Base-by-base conservation (phyloP, 352 stramenopile species). In the Globisporangium emineosum region DNA sequence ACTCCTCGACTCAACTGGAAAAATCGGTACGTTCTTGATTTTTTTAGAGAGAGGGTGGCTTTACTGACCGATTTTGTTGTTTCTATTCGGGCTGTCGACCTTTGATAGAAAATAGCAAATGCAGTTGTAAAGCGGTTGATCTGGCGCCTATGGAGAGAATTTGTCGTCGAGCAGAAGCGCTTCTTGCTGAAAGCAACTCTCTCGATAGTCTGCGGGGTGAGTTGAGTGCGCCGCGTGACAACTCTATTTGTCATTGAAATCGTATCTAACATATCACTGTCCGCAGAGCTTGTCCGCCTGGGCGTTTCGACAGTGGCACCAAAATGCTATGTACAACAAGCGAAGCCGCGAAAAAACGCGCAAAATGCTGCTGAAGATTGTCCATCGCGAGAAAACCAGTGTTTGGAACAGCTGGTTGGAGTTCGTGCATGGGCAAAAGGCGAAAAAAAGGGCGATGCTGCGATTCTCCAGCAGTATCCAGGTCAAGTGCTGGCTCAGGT, bases 151-250 rank as follows among this genome's bases (percentile, higher is more conserved):
- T 94, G 83, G 86, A 54, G 49, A 33, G 69, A 73, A 40, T 89
- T 93, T 56, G 64, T 77, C 15, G n/a, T 60, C 0, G 60, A 80
- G 3, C 81, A 94, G 43, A 89, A 90, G 57, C 67, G 70, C 12
- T 94, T 93, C 57, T 37, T 94, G 29, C 60, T 93, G 37, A 86
- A 90, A 52, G 76, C 83, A 0, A 87, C 71, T 29, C 68, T 90
- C 43, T 89, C 83, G 2, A 90, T 92, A 42, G 69, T 92, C 12
- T 85, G 70, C 19, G 81, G 78, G 25, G 83, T 92, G 72, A 54
- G 74, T 75, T n/a, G n/a, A n/a, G n/a, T n/a, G 12, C 10, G 21
- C 37, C 37, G n/a, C 37, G 3, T 45, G 37, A 45, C 19, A 45
- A n/a, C 37, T 45, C 15, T 45, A n/a, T 45, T 8, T 45, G 13